A percentile compares a stretch with the other conserved stretches of the same genome.
These are phyloP conservation scores for Chamaecrista fasciculata DNA, from an alignment of 306 rosid species.

Conservation along the genomic window DNA sequence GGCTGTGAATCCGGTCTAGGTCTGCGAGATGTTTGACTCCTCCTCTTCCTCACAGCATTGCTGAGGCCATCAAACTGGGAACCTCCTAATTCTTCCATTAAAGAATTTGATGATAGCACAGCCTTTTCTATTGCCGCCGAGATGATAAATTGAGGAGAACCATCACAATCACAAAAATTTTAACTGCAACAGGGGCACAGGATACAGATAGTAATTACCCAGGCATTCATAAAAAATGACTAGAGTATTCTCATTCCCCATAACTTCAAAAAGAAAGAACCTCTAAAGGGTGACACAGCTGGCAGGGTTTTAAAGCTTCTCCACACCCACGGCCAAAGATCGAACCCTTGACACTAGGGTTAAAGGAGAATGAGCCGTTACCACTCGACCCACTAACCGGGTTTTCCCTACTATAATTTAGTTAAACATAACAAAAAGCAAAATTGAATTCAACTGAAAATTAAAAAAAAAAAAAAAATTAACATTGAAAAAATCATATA, in stretches of 20 bases:
- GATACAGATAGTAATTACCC: constrained; percentile 24
- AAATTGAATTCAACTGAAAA: background rate
- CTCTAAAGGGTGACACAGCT: no score
- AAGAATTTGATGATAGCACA: constrained; percentile 13
- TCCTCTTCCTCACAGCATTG: constrained; percentile 59
- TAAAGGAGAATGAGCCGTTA: no score
- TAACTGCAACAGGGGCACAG: constrained; percentile 29
- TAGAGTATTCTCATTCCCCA: background rate
- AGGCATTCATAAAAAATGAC: background rate
- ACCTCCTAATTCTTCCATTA: constrained; percentile 53
- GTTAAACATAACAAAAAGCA: background rate
- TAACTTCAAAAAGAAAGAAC: constrained; percentile 11
- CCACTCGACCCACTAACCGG: no score
- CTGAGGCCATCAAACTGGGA: constrained; percentile 40
- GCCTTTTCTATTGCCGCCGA: constrained; percentile 23
- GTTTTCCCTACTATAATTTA: background rate
- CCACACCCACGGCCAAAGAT: no score
- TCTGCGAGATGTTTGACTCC: constrained; percentile 65
- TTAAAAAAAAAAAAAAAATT: background rate
- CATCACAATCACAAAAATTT: constrained; percentile 17
- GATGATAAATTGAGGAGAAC: constrained; percentile 21
- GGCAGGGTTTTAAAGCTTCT: no score
- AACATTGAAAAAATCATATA: background rate
- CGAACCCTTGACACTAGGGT: no score
- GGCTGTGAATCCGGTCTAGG: constrained; percentile 66